phyloP scores from a whole-genome alignment of 2,329 filamentous ascomycete species.

The Didymosphaeria variabile region DNA sequence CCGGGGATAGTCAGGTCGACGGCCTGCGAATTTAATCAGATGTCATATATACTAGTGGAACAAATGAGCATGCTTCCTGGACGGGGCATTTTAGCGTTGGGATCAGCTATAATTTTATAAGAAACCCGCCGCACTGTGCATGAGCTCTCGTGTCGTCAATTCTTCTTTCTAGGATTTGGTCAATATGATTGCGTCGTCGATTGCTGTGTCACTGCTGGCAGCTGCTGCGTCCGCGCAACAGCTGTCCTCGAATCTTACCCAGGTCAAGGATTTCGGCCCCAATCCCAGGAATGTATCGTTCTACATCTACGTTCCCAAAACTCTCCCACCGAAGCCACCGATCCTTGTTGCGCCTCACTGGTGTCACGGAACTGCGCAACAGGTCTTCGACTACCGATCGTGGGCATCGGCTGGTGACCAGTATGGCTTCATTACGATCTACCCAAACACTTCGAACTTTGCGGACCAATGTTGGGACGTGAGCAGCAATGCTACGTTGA shows the following conservation, averaged over 20 bases:
- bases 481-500: constrained; percentile 42
- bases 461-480: constrained; percentile 49
- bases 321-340: constrained; percentile 37
- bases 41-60: constrained; percentile 17
- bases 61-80: constrained; percentile 6
- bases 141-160: neutral
- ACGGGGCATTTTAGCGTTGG: neutral
- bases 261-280: constrained; percentile 41
- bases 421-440: constrained; percentile 49
- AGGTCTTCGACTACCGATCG: constrained; percentile 38
- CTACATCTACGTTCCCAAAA: constrained; percentile 46
- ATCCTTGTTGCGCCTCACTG: constrained; percentile 46
- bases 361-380: constrained; percentile 44
- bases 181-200: constrained; percentile 16
- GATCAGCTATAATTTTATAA: neutral
- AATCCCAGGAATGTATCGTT: constrained; percentile 45
- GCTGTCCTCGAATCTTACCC: constrained; percentile 38
- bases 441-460: constrained; percentile 40
- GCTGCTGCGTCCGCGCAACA: constrained; percentile 28
- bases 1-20: constrained; percentile 5
- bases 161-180: neutral
- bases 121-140: neutral
- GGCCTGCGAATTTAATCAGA: constrained; percentile 11
- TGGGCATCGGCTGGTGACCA: constrained; percentile 42
- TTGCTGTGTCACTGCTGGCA: constrained; percentile 22